Evolutionary conservation across 2,329 filamentous ascomycete species (phyloP), one percentile per base, ranked within the genome.

Genomic region (Monosporascus sp.): DNA sequence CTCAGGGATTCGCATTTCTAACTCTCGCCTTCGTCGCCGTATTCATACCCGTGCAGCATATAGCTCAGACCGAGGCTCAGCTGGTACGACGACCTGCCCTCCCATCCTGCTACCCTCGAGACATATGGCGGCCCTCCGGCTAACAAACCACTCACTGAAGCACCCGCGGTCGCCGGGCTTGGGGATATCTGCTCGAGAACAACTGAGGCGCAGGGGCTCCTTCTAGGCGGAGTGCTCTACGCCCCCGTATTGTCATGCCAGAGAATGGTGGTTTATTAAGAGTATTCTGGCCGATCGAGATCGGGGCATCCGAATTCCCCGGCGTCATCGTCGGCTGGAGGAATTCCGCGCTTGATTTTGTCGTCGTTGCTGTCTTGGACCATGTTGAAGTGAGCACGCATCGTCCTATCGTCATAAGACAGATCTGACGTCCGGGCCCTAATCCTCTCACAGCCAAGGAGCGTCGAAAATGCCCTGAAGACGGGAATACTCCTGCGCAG

Each of bases 271-370:
- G 89, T 67, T 79, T 97, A 78, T 91, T 97, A 86, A 91, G 94
- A 78, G 86, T 99, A 76, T 97, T 99, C 77, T 99, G 94, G 94
- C 95, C 94, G 65, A 88, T 88, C 66, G 92, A 96, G 74, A 85
- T 90, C 66, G 80, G 82, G 52, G 81, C 79, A 70, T 88, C 86
- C 52, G 82, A 84, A 61, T 78, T 82, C 53, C 84, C 90, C 43
- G 94, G 93, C 45, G 89, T 97, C 56, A 85, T 99, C 59, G 89
- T 99, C 47, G 94, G 94, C 66, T 99, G 93, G 91, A 85, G 88
- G 65, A 99, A 99, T 71, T 97, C 93, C 38, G 86, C 87, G 48
- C 77, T 91, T 50, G 94, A 99, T 72, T 78, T 97, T 47, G 88
- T 97, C 65, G 92, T 97, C 38, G 85, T 97, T 49, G 87, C 91